These are phyloP conservation scores for Elongisporangium senticosum DNA, from an alignment of 352 stramenopile genomes.

Conservation along the genomic window DNA sequence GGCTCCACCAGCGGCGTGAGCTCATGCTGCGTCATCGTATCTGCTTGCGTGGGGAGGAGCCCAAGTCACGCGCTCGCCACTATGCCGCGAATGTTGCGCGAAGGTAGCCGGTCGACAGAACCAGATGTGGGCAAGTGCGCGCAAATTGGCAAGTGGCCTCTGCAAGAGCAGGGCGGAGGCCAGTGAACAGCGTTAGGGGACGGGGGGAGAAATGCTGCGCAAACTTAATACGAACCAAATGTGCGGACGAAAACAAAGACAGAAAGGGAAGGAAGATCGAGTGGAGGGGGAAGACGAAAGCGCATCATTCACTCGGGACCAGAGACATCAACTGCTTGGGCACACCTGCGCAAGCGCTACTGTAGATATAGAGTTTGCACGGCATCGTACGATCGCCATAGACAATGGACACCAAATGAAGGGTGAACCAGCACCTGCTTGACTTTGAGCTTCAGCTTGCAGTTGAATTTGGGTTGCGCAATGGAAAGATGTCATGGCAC, in stretches of 20 bases:
- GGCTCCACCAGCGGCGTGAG: constrained; percentile 25
- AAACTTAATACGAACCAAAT: neutral
- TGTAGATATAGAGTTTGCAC: neutral
- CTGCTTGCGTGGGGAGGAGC: constrained; percentile 18
- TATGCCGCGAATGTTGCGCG: constrained; percentile 4
- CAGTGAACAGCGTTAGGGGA: neutral
- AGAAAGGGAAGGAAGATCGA: neutral
- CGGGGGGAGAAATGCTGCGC: constrained; percentile 2
- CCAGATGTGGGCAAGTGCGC: constrained; percentile 1
- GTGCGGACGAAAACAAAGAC: neutral
- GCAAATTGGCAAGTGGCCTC: neutral
- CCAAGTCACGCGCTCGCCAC: neutral
- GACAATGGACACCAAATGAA: neutral
- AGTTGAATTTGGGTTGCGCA: neutral
- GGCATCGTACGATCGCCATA: neutral
- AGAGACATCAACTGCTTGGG: neutral
- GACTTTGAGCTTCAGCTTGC: neutral
- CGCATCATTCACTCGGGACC: too few relatives aligned
- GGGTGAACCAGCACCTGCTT: neutral
- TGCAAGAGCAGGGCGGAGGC: neutral
- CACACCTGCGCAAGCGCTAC: neutral
- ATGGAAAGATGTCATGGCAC: neutral
- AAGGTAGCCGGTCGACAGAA: constrained; percentile 5
- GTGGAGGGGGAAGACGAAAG: neutral
- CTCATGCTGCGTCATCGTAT: constrained; percentile 14